phyloP scores from a whole-genome alignment of 306 rosid genomes.

The Gynostemma pentaphyllum region DNA sequence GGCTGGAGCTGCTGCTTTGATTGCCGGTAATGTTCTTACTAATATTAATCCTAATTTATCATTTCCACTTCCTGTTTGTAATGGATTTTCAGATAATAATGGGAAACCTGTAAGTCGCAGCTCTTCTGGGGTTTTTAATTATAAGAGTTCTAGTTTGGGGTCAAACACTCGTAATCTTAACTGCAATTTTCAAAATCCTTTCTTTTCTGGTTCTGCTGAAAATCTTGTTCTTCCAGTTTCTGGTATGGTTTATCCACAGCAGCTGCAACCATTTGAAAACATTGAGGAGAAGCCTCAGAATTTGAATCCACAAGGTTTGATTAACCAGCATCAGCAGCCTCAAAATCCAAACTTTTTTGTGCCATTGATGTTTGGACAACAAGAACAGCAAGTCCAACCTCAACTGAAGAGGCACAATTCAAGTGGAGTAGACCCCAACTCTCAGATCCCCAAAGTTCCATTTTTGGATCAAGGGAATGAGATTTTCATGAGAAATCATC shows the following conservation, averaged over 20 bases:
- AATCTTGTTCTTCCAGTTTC: conserved; percentile 18
- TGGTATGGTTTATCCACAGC: conserved; percentile 13
- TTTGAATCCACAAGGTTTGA: conserved; percentile 19
- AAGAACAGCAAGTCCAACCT: conserved; percentile 21
- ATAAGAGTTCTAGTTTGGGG: conserved; percentile 20
- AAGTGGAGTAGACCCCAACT: conserved; percentile 12
- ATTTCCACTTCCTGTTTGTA: conserved; percentile 3
- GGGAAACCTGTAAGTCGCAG: conserved; percentile 11
- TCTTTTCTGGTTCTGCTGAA: conserved; percentile 10
- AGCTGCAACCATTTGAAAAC: conserved; percentile 7
- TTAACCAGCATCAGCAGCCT: conserved; percentile 19
- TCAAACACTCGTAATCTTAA: conserved; percentile 3
- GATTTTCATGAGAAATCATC: conserved; percentile 21
- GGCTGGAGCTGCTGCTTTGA: conserved; percentile 1
- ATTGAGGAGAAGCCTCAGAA: conserved; percentile 31
- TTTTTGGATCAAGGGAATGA: conserved; percentile 22
- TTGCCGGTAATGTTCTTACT: conserved; percentile 4
- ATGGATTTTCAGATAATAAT: conserved; percentile 16
- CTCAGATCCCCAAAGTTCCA: conserved; percentile 23
- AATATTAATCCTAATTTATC: conserved; percentile 12
- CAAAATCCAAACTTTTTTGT: conserved; percentile 23
- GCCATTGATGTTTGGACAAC: conserved; percentile 19
- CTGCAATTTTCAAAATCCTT: conserved; percentile 17
- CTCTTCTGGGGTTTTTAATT: conserved; percentile 16
- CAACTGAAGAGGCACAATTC: conserved; percentile 33